Conservation (phyloP, 1,284 basidiomycete species). For the Dichomitus squalens region DNA sequence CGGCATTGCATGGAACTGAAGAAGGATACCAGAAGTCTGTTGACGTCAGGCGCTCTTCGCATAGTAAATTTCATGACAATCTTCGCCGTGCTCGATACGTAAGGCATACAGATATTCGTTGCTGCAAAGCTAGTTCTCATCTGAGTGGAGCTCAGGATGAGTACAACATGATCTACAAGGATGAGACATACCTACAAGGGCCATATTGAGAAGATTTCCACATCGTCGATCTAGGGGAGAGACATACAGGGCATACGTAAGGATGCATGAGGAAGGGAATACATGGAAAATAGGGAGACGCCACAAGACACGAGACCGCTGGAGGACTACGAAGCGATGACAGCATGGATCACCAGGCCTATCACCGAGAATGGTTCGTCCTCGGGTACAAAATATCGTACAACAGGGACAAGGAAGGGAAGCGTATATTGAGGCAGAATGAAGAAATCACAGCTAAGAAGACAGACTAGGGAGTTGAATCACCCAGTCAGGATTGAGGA, state of each 20-base stretch:
- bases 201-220: not conserved
- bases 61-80: constrained; percentile 11
- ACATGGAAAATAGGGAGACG: constrained; percentile 10
- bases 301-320: not conserved
- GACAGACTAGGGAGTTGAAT: constrained; percentile 20
- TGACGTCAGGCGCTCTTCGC: constrained; percentile 16
- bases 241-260: constrained; percentile 11
- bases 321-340: not conserved
- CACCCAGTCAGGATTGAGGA: constrained; percentile 10
- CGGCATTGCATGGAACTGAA: constrained; percentile 3
- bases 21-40: constrained; percentile 8
- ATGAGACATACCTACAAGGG: constrained; percentile 9
- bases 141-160: not conserved
- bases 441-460: not conserved
- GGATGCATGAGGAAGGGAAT: not conserved
- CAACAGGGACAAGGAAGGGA: not conserved
- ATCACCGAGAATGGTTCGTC: not conserved
- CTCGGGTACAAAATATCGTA: constrained; percentile 1
- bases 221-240: not conserved
- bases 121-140: constrained; percentile 5
- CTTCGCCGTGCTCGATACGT: constrained; percentile 17
- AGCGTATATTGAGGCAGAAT: not conserved
- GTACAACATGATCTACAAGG: constrained; percentile 10
- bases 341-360: not conserved
- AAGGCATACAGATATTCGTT: constrained; percentile 18